Base-by-base conservation (phyloP, 371 early-diverging fungal genomes). In the Globomyces sp. region DNA sequence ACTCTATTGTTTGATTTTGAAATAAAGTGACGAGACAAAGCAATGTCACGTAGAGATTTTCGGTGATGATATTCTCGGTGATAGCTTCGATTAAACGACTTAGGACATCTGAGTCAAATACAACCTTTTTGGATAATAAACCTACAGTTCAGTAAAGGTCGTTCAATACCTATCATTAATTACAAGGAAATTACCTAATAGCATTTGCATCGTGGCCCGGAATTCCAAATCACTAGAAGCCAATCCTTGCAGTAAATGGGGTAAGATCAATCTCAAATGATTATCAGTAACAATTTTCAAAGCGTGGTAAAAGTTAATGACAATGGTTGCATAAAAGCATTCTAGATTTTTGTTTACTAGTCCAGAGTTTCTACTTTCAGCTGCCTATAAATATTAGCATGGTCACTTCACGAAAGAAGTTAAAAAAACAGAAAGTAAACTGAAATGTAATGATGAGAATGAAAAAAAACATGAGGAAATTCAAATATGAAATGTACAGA, bases 311-410 rank as follows among this genome's bases (percentile, higher is more conserved):
- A 80, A 89, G 53, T 86, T 82, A 42, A 85, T 77, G 73, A 89
- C 62, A 4, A 84, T 80, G 24, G 86, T 85, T 34, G 86, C 81
- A 68, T 86, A 89, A 67, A 91, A 90, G 0, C 89, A 81, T 61
- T 83, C 79, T 36, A 89, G 69, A 0, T 85, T 85, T 48, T 80
- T 77, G 80, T 77, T 75, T 24, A 50, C 34, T 34, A 74, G 46
- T 41, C 57, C 50, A 3, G 46, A 58, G 11, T 43, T 40, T 42
- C 66, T 49, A 34, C 70, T 49, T 43, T 66, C 51, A 41, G 62
- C 49, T 49, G 65, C 62, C 70, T 74, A 43, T 77, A 83, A 6
- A 78, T 74, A 4, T 78, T 78, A 1, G 72, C 68, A 44, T 74
- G 64, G 24, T 24, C 24, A 24, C 24, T 24, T 24, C 24, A 24